phyloP scores from a whole-genome alignment of 2,329 filamentous ascomycete species.

The Macrophomina tecta region DNA sequence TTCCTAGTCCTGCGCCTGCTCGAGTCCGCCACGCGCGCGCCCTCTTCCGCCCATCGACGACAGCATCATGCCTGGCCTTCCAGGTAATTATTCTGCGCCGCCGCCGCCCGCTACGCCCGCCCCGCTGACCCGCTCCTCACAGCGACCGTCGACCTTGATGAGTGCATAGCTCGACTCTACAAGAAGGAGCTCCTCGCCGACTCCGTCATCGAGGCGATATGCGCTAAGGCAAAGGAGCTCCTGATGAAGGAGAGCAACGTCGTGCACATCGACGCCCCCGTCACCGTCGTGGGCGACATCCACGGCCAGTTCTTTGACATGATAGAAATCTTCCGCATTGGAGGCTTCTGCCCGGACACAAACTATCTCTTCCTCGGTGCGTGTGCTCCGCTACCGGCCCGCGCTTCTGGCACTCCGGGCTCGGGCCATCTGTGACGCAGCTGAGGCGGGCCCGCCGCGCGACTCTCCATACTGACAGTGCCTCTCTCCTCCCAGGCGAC shows the following conservation, averaged over 20 bases:
- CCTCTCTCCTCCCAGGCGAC: conserved; percentile 67
- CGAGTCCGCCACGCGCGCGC: conserved; percentile 40
- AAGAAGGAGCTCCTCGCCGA: conserved; percentile 96
- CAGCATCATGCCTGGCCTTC: conserved; percentile 58
- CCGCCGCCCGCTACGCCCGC: not conserved
- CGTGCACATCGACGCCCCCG: conserved; percentile 91
- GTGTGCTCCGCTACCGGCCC: conserved; percentile 33
- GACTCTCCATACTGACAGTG: conserved; percentile 23
- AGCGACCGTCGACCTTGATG: conserved; percentile 97
- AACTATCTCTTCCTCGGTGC: conserved; percentile 96
- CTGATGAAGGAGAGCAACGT: conserved; percentile 99
- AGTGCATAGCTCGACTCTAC: conserved; percentile 96
- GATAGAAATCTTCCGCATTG: conserved; percentile 99
- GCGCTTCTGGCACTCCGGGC: not conserved
- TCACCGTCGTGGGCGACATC: conserved; percentile 97
- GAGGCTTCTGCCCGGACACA: conserved; percentile 94
- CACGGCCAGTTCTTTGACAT: conserved; percentile 99
- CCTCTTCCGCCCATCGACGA: conserved; percentile 29
- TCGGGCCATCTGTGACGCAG: not conserved
- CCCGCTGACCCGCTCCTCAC: conserved; percentile 25
- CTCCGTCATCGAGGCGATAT: conserved; percentile 98
- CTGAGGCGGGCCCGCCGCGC: conserved; percentile 22
- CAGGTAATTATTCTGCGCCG: conserved; percentile 44
- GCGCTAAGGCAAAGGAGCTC: conserved; percentile 97
- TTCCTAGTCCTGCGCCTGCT: conserved; percentile 37